Evolutionary conservation across 2,329 filamentous ascomycete genomes (phyloP).

Genomic region (Aspergillus persii): DNA sequence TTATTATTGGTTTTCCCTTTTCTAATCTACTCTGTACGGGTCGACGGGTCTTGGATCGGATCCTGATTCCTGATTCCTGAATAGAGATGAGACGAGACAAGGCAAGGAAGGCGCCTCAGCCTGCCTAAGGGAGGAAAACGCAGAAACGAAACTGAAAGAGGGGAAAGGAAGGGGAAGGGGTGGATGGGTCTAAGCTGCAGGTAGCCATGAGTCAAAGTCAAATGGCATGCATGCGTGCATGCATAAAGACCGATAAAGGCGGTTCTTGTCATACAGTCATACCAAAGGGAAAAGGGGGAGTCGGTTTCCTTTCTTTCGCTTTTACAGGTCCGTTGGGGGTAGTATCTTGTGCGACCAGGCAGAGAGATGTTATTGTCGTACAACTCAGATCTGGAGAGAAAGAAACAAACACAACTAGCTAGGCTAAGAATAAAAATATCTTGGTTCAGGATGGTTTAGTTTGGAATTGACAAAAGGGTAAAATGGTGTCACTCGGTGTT

Average conservation of each 20-base stretch:
- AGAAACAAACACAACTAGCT: neutral
- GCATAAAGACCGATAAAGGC: constrained; percentile 6
- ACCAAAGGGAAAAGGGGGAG: neutral
- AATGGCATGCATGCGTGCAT: constrained; percentile 17
- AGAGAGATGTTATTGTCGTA: neutral
- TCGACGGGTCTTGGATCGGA: neutral
- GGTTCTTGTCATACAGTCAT: neutral
- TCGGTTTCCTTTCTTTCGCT: neutral
- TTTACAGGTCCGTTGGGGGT: neutral
- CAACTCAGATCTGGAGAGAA: constrained; percentile 5
- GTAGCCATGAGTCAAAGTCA: constrained; percentile 19
- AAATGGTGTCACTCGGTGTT: constrained; percentile 8
- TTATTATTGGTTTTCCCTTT: neutral
- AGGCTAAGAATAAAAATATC: neutral
- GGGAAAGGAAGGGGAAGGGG: neutral
- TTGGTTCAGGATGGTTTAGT: neutral
- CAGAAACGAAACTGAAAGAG: too few relatives aligned
- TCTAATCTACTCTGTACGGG: neutral
- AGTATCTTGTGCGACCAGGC: neutral
- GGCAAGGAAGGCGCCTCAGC: neutral
- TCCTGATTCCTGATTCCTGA: neutral
- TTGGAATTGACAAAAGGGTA: neutral
- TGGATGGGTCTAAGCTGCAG: constrained; percentile 9
- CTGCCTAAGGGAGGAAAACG: neutral
- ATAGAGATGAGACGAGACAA: neutral